These are phyloP conservation scores for Gossypium bickii DNA, from an alignment of 345 rosid genomes.

Conservation along the genomic window DNA sequence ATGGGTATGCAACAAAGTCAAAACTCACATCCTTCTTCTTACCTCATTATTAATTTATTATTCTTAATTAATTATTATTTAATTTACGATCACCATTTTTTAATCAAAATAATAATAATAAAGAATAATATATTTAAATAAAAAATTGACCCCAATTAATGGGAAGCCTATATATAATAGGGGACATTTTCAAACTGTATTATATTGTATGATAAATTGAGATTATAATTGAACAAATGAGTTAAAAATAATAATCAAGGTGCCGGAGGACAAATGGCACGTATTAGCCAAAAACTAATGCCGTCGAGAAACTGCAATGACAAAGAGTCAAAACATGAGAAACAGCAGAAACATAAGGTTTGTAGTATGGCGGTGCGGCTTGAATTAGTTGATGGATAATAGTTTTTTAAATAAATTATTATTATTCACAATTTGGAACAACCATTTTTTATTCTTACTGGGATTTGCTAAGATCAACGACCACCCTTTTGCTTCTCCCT, in stretches of 20 bases:
- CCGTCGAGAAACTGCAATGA: background rate
- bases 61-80: background rate
- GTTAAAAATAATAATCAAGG: background rate
- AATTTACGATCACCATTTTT: background rate
- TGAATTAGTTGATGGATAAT: background rate
- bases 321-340: background rate
- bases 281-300: background rate
- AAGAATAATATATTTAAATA: too few relatives aligned
- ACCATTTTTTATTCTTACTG: too few relatives aligned
- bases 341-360: background rate
- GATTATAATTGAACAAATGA: background rate
- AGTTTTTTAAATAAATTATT: too few relatives aligned
- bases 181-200: too few relatives aligned
- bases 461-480: too few relatives aligned
- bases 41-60: background rate
- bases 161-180: too few relatives aligned
- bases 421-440: too few relatives aligned
- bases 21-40: background rate
- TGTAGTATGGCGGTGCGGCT: background rate
- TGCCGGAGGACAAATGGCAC: background rate
- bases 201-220: too few relatives aligned
- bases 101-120: too few relatives aligned
- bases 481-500: too few relatives aligned
- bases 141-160: too few relatives aligned
- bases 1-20: slow-evolving; percentile 8